Conservation (phyloP, 2,329 filamentous ascomycete species). For the Alternaria triticimaculans region DNA sequence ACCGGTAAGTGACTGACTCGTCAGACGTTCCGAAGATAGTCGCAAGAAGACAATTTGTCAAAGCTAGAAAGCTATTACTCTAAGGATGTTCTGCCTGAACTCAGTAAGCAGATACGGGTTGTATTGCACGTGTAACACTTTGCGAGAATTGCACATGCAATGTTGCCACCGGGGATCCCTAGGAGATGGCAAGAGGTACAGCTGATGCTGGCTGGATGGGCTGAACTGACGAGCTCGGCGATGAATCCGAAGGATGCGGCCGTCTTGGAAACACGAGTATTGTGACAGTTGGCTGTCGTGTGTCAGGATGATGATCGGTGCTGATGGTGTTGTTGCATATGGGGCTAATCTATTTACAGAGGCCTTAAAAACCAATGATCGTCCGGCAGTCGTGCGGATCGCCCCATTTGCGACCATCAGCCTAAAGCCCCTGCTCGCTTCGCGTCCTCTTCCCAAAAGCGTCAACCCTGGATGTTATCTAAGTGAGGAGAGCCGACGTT, state of each 20-base stretch:
- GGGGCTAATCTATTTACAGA: constrained; percentile 29
- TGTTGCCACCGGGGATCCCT: background rate
- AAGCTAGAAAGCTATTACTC: background rate
- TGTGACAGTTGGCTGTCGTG: constrained; percentile 10
- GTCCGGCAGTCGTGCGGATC: constrained; percentile 3
- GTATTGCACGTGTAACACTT: background rate
- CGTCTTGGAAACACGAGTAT: background rate
- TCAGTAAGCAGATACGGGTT: constrained; percentile 2
- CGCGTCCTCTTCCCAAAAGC: constrained; percentile 3
- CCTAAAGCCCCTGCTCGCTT: constrained; percentile 4
- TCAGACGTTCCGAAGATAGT: background rate
- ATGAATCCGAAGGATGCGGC: background rate
- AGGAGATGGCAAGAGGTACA: background rate
- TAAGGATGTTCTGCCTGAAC: background rate
- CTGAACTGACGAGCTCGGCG: background rate
- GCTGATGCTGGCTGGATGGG: background rate
- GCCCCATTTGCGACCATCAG: constrained; percentile 1
- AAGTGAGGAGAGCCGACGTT: constrained; percentile 35
- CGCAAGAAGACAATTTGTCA: background rate
- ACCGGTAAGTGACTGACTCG: background rate
- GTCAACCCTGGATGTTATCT: constrained; percentile 2
- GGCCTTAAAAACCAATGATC: constrained; percentile 15
- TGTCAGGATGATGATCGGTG: constrained; percentile 17
- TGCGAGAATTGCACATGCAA: background rate
- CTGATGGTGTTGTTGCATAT: constrained; percentile 18